Percentiles rank a stretch among this genome's conserved stretches.
These are phyloP conservation scores for Solanum hybrid DNA, from an alignment of 305 asterid genomes.

Conservation along the genomic window DNA sequence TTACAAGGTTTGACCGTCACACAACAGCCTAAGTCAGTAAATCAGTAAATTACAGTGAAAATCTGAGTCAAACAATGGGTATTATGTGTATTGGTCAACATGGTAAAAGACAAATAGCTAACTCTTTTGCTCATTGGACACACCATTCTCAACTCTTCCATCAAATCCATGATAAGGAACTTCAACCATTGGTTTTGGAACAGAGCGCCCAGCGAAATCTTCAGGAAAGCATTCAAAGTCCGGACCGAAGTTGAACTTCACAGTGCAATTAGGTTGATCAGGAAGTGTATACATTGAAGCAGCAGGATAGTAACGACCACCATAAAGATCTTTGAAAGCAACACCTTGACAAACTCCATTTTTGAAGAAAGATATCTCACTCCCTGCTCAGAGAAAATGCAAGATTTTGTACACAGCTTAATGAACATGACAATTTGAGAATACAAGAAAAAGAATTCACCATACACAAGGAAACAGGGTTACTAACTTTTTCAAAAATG, in stretches of 20 bases:
- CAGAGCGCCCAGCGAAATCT: conserved; percentile 53
- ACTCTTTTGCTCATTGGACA: conserved; percentile 55
- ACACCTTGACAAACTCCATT: conserved; percentile 82
- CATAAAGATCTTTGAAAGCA: conserved; percentile 62
- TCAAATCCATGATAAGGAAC: conserved; percentile 74
- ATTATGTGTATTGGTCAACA: conserved; percentile 10
- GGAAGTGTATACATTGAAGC: conserved; percentile 95
- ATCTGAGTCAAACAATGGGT: conserved; percentile 1
- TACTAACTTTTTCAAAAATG: not conserved
- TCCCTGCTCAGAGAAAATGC: conserved; percentile 42
- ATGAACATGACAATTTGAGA: not conserved
- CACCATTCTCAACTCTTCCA: conserved; percentile 72
- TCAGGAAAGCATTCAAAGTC: conserved; percentile 64
- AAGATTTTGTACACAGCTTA: conserved; percentile 2
- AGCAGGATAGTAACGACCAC: conserved; percentile 87
- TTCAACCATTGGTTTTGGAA: conserved; percentile 77
- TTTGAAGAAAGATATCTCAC: conserved; percentile 74
- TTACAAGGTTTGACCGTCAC: conserved; percentile 18
- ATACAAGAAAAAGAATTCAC: not conserved
- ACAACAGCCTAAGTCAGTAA: conserved; percentile 18
- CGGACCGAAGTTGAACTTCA: conserved; percentile 86
- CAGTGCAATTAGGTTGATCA: conserved; percentile 67
- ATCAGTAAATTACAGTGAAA: conserved; percentile 18
- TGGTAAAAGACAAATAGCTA: conserved; percentile 24
- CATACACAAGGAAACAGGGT: not conserved